phyloP scores from a whole-genome alignment of 192 early-diverging fungal genomes.

The Rhizoclosmatium globosum region DNA sequence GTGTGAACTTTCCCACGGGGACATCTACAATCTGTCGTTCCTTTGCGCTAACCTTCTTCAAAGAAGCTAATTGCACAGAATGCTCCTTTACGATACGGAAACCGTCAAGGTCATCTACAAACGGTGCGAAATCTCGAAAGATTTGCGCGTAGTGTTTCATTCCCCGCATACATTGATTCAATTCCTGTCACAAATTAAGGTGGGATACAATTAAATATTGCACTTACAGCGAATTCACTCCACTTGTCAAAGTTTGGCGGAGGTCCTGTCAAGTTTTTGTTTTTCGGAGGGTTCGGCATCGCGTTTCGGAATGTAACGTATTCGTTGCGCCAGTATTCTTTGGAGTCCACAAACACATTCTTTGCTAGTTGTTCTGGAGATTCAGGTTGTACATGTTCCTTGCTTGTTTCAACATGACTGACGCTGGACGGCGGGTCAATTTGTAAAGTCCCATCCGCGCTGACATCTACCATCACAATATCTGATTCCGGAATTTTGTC shows the following conservation, averaged over 20 bases:
- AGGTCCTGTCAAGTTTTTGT: not conserved
- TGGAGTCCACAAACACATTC: too few species aligned
- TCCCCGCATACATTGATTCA: not conserved
- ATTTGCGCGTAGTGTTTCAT: conserved; percentile 31
- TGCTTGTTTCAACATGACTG: too few species aligned
- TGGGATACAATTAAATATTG: not conserved
- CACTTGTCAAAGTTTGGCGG: conserved; percentile 17
- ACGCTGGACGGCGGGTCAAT: too few species aligned
- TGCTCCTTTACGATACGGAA: not conserved
- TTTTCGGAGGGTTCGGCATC: not conserved
- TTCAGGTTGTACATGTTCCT: too few species aligned
- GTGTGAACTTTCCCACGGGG: not conserved
- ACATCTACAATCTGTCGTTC: not conserved
- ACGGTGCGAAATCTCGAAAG: conserved; percentile 7
- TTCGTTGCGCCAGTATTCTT: too few species aligned
- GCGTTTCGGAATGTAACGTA: too few species aligned
- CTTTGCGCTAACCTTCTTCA: not conserved
- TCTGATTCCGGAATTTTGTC: too few species aligned
- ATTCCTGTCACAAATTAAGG: not conserved
- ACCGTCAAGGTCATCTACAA: not conserved
- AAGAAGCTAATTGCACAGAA: not conserved
- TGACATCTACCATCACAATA: too few species aligned
- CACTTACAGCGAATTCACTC: conserved; percentile 1
- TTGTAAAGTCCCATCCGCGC: too few species aligned
- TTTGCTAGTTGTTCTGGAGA: too few species aligned